Evolutionary conservation across 306 rosid species (phyloP), one percentile per base, ranked within the genome.

Genomic region (Quercus ilex): DNA sequence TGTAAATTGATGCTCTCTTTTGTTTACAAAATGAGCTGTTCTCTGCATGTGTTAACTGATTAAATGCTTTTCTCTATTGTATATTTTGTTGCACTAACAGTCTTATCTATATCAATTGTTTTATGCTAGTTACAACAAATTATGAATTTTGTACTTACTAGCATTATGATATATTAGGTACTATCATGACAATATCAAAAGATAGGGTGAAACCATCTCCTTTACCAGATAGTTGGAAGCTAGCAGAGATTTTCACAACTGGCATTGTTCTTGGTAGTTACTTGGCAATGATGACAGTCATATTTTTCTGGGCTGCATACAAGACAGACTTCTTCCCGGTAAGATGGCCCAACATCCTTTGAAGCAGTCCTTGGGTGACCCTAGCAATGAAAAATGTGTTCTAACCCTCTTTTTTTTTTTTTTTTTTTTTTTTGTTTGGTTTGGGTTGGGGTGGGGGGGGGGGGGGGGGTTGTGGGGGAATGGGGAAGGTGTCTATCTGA

Each of bases 141-240:
- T 23, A 31, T 19, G 58, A 56, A 28, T 25, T 33, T 71, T 77
- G 35, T 65, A 31, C 69, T 77, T 52, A 78, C 53, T 70, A 55
- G 49, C 76, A 46, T 12, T 56, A 59, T 78, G 71, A 75, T 75
- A 59, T 82, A 71, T 51, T 79, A 95, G 99, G 99, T 79, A 95
- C 99, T 51, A 95, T 95, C 55, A 95, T 95, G 99, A 95, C 99
- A 69, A 95, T 95, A 60, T 92, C 99, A 38, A 95, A 95, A 89
- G 99, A 95, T 80, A 80, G 99, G 43, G 99, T 92, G 71, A 92
- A 92, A 82, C 99, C 99, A 69, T 95, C 99, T 75, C 99, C 98
- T 65, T 88, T 95, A 71, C 99, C 99, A 7, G 99, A 95, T 91
- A 95, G 98, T 88, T 95, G 99, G 99, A 95, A 95, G 85, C 89